Evolutionary conservation across 192 early-diverging fungal genomes (phyloP).

Genomic region (Allomyces javanicus): DNA sequence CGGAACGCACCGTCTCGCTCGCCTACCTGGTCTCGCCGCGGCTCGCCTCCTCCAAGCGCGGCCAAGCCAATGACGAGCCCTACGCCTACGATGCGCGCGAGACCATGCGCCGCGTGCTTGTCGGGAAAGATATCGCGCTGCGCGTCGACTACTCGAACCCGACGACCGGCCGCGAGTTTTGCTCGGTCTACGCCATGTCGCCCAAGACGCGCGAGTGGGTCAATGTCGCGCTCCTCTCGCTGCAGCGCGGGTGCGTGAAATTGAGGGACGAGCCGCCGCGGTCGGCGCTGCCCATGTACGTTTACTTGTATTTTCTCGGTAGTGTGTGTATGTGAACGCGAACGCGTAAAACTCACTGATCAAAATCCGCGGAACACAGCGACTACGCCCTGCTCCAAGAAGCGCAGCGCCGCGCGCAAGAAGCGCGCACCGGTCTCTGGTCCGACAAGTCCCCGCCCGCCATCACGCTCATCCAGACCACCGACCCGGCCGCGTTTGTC

Average conservation of each 20-base stretch:
- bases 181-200: slow-evolving; percentile 22
- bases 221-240: slow-evolving; percentile 49
- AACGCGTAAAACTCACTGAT: too few relatives aligned
- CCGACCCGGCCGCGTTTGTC: slow-evolving; percentile 49
- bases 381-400: slow-evolving; percentile 41
- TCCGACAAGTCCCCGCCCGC: slow-evolving; percentile 21
- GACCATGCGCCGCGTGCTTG: slow-evolving; percentile 60
- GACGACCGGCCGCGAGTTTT: slow-evolving; percentile 38
- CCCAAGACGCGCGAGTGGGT: slow-evolving; percentile 27
- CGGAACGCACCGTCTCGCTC: slow-evolving; percentile 65
- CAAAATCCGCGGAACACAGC: slow-evolving; percentile 1
- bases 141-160: slow-evolving; percentile 30
- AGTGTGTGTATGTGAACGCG: slow-evolving; percentile 12
- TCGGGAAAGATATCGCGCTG: slow-evolving; percentile 79
- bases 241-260: slow-evolving; percentile 70
- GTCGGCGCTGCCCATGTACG: slow-evolving; percentile 11
- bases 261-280: slow-evolving; percentile 38
- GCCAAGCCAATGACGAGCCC: slow-evolving; percentile 57
- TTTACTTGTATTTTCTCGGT: slow-evolving; percentile 2
- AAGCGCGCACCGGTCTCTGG: slow-evolving; percentile 60
- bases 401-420: slow-evolving; percentile 35
- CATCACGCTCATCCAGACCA: slow-evolving; percentile 32
- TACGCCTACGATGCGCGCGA: slow-evolving; percentile 77
- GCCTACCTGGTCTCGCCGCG: slow-evolving; percentile 65
- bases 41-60: slow-evolving; percentile 51